phyloP scores from a whole-genome alignment of 345 rosid genomes.

The Kandelia obovata region DNA sequence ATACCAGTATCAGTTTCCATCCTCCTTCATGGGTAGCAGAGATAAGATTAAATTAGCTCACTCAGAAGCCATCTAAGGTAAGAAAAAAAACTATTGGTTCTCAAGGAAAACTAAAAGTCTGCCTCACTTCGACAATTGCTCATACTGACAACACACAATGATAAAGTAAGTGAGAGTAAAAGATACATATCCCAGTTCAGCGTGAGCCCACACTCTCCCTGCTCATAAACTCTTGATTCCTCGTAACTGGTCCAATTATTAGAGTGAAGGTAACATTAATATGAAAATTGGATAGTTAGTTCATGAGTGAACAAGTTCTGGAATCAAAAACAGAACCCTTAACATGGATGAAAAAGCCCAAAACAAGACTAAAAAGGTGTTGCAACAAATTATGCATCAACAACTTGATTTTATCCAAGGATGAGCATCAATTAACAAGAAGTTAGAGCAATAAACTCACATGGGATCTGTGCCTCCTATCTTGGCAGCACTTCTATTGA shows the following conservation, averaged over 20 bases:
- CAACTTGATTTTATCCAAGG: not conserved
- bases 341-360: not conserved
- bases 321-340: not conserved
- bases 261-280: not conserved
- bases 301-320: not conserved
- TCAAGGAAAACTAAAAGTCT: not conserved
- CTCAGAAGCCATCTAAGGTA: not conserved
- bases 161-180: not conserved
- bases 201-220: not conserved
- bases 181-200: not conserved
- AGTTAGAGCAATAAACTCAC: conserved; percentile 37
- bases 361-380: not conserved
- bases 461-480: conserved; percentile 59
- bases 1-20: no score
- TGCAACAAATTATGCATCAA: not conserved
- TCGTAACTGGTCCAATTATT: not conserved
- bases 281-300: not conserved
- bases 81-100: not conserved
- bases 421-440: not conserved
- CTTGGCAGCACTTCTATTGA: conserved; percentile 52
- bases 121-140: not conserved
- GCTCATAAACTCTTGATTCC: not conserved
- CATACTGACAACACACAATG: not conserved
- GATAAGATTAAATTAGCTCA: not conserved
- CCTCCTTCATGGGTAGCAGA: not conserved